A percentile compares a stretch with the other conserved stretches of the same genome.
These are phyloP conservation scores for Sisymbrium irio DNA, from an alignment of 345 rosid species.

Conservation along the genomic window DNA sequence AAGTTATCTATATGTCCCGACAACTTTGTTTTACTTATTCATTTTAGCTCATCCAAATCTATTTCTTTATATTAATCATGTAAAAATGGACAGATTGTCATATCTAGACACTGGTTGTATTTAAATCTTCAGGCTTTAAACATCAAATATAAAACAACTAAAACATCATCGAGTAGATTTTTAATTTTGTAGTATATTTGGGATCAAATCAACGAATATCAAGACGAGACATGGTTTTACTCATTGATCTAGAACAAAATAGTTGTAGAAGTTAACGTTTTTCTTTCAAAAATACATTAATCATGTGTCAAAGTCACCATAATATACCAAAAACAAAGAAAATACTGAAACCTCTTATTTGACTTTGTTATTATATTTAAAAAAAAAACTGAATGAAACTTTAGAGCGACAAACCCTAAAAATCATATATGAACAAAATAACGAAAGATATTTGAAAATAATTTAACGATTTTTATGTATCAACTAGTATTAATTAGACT, in stretches of 20 bases:
- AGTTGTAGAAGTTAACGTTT: background rate
- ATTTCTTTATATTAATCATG: slow-evolving; percentile 1
- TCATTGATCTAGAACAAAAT: no score
- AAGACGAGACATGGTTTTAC: no score
- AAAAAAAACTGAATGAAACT: background rate
- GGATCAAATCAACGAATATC: no score
- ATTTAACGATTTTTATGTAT: background rate
- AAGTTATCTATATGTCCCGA: background rate
- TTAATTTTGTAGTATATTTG: no score
- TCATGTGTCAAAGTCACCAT: background rate
- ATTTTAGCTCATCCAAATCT: background rate
- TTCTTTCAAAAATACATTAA: background rate
- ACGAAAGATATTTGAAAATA: background rate
- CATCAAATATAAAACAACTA: background rate
- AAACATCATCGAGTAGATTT: background rate
- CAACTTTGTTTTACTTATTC: background rate
- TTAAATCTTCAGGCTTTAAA: background rate
- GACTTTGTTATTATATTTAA: background rate
- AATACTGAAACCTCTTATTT: background rate
- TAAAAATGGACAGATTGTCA: slow-evolving; percentile 18
- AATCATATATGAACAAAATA: background rate
- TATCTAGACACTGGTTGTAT: slow-evolving; percentile 16
- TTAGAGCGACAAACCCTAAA: background rate
- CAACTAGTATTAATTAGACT: background rate
- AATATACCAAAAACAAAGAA: background rate